Evolutionary conservation across 2,329 filamentous ascomycete genomes (phyloP), one percentile per base, ranked within the genome.

Genomic region (Aspergillus sp.): DNA sequence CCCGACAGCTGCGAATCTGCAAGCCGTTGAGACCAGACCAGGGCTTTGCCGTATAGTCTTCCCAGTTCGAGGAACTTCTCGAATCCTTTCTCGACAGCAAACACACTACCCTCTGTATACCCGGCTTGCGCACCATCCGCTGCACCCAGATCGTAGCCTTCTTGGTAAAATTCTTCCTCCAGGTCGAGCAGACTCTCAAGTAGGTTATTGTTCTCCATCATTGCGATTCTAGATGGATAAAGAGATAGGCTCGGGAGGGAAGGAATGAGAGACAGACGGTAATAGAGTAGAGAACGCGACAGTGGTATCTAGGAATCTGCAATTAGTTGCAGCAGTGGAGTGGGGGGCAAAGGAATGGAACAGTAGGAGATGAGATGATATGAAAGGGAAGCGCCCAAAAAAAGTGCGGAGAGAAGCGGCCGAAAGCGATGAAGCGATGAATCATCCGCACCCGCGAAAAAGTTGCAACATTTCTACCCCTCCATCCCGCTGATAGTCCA

Each of bases 51-150:
- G 68, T 94, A 89, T 32, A 98, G 78, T 60, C 84, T 84, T 2
- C 94, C 94, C 74, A 92, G 85, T 63, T 92, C 89, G 45, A 90
- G 73, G 71, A 96, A 97, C 78, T 97, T 98, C 69, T 97, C 91
- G 69, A 95, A 98, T 0, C 93, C 94, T 65, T 93, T 95, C 74
- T 96, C 90, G 45, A 98, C 86, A 0, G 94, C 95, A 72, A 98
- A 92, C 19, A 92, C 86, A 55, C 92, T 90, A 62, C 95, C 95
- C 82, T 99, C 95, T 65, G 91, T 87, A 60, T 89, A 88, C 41
- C 95, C 95, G 32, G 91, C 89, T 61, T 84, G 84, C 43, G 86
- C 81, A 61, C 95, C 95, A 76, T 97, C 94, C 43, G 83, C 79
- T 51, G 87, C 76, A 47, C 95, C 95, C 57, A 91, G 84, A 5